Base-by-base conservation (phyloP, 2,329 filamentous ascomycete species). In the Alternaria sp. region DNA sequence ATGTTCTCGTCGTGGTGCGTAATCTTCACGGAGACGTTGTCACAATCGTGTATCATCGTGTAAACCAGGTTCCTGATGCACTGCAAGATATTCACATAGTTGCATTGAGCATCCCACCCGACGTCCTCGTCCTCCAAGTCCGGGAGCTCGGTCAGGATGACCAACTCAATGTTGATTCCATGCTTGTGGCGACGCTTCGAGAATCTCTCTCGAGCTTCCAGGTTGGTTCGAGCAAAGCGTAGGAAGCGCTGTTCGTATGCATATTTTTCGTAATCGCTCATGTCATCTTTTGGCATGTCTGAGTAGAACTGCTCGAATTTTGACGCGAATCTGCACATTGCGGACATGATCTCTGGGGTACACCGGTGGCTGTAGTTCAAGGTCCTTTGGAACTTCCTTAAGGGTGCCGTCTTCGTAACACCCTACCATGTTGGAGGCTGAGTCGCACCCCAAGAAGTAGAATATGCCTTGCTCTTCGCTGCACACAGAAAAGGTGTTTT, bases 401-500 rank as follows among this genome's bases (percentile, higher is more conserved):
- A 26, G 24, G 28, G 10, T 23, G 9, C 33, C 59, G 41, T 36
- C 28, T 6, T 39, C 21, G 5, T 37, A 7, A 26, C 41, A 49
- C n/a, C 36, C 42, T 14, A 34, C 24, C 17, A 51, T 24, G 37
- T 42, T 45, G 37, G 46, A 31, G 29, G 36, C 56, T 3, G 55
- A 42, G 17, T 60, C 53, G 4, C 26, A 34, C n/a, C 53, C 55
- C 23, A 69, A 50, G 40, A 63, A 65, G 14, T 50, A 13, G 13
- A 23, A 42, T 3, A 71, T 41, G 8, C 55, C 65, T 5, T 56
- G 41, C 21, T 65, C 62, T 3, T 70, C 46, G 7, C 62, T 65
- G 48, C 70, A 72, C 0, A 72, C 44, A 1, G 70, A 70, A 29
- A 72, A 72, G 1, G 54, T 66, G 29, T 72, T 72, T 9, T 50